Percentiles rank a stretch among this genome's conserved stretches.
Conservation (phyloP, 1,284 basidiomycete species). For the Irpex sp. region DNA sequence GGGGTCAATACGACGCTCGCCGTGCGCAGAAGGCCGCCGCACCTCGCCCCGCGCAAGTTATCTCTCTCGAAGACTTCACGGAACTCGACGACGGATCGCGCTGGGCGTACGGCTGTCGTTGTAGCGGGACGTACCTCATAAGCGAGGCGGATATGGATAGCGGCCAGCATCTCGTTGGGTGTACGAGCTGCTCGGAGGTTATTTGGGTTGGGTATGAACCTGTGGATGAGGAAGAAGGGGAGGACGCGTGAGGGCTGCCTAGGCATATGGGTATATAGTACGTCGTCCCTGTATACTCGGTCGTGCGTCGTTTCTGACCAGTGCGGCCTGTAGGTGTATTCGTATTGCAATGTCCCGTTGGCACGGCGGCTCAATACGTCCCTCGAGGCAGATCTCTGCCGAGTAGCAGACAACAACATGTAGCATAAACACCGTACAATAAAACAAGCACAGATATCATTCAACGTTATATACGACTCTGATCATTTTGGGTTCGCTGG, state of each 20-base stretch:
- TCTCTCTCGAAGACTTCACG: conserved; percentile 71
- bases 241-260: not conserved
- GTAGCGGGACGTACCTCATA: conserved; percentile 62
- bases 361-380: too few relatives aligned
- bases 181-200: conserved; percentile 70
- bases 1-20: conserved; percentile 47
- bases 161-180: conserved; percentile 64
- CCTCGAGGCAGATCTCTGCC: too few relatives aligned
- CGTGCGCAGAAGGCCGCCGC: conserved; percentile 17
- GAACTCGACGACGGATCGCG: conserved; percentile 29
- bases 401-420: too few relatives aligned
- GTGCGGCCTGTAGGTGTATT: too few relatives aligned
- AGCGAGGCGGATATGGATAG: conserved; percentile 55
- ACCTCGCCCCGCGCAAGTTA: conserved; percentile 69
- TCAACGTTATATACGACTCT: too few relatives aligned
- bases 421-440: too few relatives aligned
- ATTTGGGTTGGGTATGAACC: conserved; percentile 76
- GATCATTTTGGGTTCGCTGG: too few relatives aligned
- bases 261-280: not conserved
- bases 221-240: conserved; percentile 31
- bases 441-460: too few relatives aligned
- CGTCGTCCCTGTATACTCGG: too few relatives aligned
- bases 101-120: conserved; percentile 65
- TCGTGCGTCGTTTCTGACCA: too few relatives aligned
- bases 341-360: too few relatives aligned